Percentiles rank a stretch among this genome's conserved stretches.
These are phyloP conservation scores for Jatropha multifida DNA, from an alignment of 441 rosid species.

Conservation along the genomic window DNA sequence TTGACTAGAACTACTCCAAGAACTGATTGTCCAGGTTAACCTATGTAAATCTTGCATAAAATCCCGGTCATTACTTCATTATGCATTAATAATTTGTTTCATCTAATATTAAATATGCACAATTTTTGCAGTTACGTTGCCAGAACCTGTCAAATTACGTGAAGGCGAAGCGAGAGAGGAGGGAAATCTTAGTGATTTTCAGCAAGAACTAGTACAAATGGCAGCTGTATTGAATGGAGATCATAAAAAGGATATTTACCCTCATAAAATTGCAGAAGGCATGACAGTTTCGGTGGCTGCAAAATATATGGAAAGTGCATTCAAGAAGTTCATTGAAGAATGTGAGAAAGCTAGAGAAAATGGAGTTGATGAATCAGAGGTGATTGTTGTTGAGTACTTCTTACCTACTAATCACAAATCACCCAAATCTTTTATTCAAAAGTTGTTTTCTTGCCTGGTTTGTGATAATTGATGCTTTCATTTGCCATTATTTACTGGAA, in stretches of 20 bases:
- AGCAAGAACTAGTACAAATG: constrained; percentile 62
- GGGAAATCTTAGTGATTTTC: constrained; percentile 71
- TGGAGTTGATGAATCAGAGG: constrained; percentile 43
- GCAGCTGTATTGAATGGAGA: constrained; percentile 79
- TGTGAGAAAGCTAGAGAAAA: constrained; percentile 45
- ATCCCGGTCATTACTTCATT: neutral
- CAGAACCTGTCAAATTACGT: constrained; percentile 50
- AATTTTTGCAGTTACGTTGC: constrained; percentile 43
- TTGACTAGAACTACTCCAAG: constrained; percentile 62
- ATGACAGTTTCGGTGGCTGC: constrained; percentile 58
- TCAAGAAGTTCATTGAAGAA: constrained; percentile 44
- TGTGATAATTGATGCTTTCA: constrained; percentile 43
- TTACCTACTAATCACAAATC: constrained; percentile 12
- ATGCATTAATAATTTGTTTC: neutral
- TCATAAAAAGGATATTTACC: constrained; percentile 47
- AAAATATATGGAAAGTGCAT: constrained; percentile 55
- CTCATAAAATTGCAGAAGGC: constrained; percentile 52
- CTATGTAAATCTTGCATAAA: neutral
- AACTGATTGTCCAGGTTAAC: constrained; percentile 74
- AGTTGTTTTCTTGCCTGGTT: constrained; percentile 67
- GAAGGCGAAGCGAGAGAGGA: constrained; percentile 44
- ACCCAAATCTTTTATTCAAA: constrained; percentile 43
- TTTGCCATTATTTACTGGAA: neutral
- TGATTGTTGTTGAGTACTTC: constrained; percentile 24
- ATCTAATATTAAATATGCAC: neutral